phyloP scores from a whole-genome alignment of 768 basidiomycete genomes.

The Psilocybe azurescens region DNA sequence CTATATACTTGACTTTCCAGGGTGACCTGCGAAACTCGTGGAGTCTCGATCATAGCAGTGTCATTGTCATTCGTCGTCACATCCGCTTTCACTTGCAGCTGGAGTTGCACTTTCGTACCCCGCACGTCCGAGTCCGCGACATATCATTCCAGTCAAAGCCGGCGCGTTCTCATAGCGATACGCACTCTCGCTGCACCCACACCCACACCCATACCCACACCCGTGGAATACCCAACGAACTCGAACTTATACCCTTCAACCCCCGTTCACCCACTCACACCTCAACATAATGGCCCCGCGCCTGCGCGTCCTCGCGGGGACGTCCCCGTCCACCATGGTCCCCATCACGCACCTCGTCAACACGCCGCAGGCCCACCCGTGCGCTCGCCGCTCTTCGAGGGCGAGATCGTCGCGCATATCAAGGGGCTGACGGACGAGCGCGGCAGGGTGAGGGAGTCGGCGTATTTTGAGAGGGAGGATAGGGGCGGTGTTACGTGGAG shows the following conservation, averaged over 20 bases:
- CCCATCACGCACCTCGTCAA: constrained; percentile 72
- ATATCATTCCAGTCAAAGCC: too few relatives aligned
- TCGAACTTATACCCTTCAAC: too few relatives aligned
- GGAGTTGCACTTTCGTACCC: too few relatives aligned
- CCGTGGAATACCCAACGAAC: not conserved
- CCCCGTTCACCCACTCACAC: not conserved
- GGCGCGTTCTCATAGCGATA: too few relatives aligned
- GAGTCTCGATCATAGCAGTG: too few relatives aligned
- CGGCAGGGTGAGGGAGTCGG: constrained; percentile 42
- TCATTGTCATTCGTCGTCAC: too few relatives aligned
- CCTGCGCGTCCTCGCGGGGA: constrained; percentile 76
- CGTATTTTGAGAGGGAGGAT: constrained; percentile 77
- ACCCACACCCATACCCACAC: not conserved
- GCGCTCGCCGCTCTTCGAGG: constrained; percentile 73
- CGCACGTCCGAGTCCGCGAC: too few relatives aligned
- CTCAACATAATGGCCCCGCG: constrained; percentile 47
- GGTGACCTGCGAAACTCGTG: too few relatives aligned
- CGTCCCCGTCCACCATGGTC: constrained; percentile 57
- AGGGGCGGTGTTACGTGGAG: constrained; percentile 87
- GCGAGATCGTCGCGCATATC: constrained; percentile 75
- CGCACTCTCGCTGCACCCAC: not conserved
- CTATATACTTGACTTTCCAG: too few relatives aligned
- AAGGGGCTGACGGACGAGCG: constrained; percentile 65
- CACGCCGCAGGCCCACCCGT: constrained; percentile 57
- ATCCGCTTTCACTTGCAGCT: too few relatives aligned